These are phyloP conservation scores for Volvox reticuliferus DNA, from an alignment of 139 green algal genomes.

Conservation along the genomic window DNA sequence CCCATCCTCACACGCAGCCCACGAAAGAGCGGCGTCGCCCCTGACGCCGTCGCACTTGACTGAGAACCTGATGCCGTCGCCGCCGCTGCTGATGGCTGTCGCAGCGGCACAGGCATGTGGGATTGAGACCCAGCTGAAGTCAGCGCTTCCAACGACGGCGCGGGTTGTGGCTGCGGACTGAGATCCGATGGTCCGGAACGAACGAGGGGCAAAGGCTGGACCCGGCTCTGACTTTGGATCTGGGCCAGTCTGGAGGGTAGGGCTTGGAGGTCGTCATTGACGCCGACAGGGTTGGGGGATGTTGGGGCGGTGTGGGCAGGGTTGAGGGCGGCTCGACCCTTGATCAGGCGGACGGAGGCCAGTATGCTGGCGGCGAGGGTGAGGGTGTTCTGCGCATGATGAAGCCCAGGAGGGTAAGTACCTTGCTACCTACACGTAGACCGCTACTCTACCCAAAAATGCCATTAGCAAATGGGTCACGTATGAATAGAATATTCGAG, in stretches of 20 bases:
- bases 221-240: too few species aligned
- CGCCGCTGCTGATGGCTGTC: background rate
- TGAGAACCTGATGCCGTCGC: background rate
- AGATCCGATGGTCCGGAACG: too few species aligned
- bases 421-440: too few species aligned
- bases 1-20: conserved; percentile 41
- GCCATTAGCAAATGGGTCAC: too few species aligned
- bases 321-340: background rate
- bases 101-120: background rate
- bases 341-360: background rate
- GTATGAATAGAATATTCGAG: too few species aligned
- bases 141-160: too few species aligned
- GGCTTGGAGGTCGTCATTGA: background rate
- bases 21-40: background rate
- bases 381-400: background rate
- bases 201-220: too few species aligned
- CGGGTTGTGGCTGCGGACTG: too few species aligned
- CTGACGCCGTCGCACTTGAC: background rate
- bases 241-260: too few species aligned
- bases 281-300: background rate
- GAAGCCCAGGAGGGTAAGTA: background rate
- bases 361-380: background rate
- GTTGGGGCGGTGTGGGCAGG: background rate
- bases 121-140: too few species aligned
- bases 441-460: too few species aligned